Percentiles rank a stretch among this genome's conserved stretches.
Conservation (phyloP, 2,329 filamentous ascomycete species). For the Lasiodiplodia sp. region DNA sequence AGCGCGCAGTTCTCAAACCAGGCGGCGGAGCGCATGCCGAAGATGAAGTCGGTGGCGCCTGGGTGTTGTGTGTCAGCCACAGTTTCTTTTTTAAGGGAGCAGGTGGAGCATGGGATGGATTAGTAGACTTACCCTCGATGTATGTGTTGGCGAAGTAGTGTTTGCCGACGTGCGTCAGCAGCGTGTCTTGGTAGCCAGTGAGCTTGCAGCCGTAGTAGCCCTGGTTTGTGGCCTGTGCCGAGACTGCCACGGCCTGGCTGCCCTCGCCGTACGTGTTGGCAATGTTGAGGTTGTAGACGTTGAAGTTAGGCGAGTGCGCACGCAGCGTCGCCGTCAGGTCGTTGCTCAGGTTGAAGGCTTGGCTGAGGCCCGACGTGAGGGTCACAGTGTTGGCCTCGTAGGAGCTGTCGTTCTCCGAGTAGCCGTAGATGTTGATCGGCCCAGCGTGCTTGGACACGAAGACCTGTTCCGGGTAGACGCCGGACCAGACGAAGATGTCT, state of each 20-base stretch:
- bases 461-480: constrained; percentile 66
- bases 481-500: constrained; percentile 66
- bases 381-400: constrained; percentile 65
- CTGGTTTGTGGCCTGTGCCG: constrained; percentile 56
- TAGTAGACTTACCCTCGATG: constrained; percentile 51
- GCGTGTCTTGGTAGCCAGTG: constrained; percentile 63
- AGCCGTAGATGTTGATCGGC: constrained; percentile 63
- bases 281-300: constrained; percentile 66
- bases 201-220: constrained; percentile 63
- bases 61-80: too few species aligned
- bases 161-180: constrained; percentile 51
- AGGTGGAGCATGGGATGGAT: not conserved
- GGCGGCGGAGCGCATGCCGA: constrained; percentile 57
- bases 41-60: constrained; percentile 64
- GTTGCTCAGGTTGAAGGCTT: constrained; percentile 50
- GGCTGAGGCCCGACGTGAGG: constrained; percentile 51
- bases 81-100: too few species aligned
- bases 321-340: constrained; percentile 59
- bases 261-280: constrained; percentile 49
- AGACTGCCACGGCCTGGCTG: constrained; percentile 57
- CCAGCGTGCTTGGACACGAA: constrained; percentile 56
- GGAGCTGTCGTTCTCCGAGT: constrained; percentile 58
- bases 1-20: constrained; percentile 53
- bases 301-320: constrained; percentile 56
- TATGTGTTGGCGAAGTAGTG: constrained; percentile 62